phyloP scores from a whole-genome alignment of 1,139 yeast species.

The Diutina ranongensis region DNA sequence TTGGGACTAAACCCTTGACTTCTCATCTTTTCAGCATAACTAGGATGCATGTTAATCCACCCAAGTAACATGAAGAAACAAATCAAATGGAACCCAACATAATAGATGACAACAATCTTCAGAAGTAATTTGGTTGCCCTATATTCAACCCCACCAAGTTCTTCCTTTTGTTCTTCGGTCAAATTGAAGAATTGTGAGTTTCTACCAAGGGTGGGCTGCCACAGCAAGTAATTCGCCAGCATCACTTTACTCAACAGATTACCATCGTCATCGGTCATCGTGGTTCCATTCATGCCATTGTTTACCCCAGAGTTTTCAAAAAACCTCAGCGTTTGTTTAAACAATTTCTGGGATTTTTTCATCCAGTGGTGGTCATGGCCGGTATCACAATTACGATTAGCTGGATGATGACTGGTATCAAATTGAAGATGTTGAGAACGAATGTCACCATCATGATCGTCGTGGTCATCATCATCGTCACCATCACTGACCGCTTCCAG shows the following conservation, averaged over 20 bases:
- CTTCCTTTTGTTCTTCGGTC: constrained; percentile 79
- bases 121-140: constrained; percentile 74
- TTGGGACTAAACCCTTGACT: constrained; percentile 53
- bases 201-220: constrained; percentile 91
- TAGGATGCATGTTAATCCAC: constrained; percentile 15
- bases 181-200: constrained; percentile 84
- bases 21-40: constrained; percentile 18
- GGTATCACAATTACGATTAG: not conserved
- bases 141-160: constrained; percentile 94
- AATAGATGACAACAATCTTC: constrained; percentile 53
- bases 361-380: not conserved
- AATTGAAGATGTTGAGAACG: not conserved
- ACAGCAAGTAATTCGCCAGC: constrained; percentile 64
- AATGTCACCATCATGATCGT: constrained; percentile 7
- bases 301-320: not conserved
- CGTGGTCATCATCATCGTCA: constrained; percentile 8
- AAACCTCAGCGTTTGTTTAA: not conserved
- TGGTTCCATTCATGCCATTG: not conserved
- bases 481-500: constrained; percentile 3
- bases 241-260: constrained; percentile 13
- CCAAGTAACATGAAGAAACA: constrained; percentile 50
- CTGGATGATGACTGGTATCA: not conserved
- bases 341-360: not conserved
- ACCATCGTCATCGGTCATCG: not conserved
- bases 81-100: constrained; percentile 62